Evolutionary conservation across 2,329 filamentous ascomycete genomes (phyloP), one percentile per base, ranked within the genome.

Genomic region (Colletotrichum higginsianum): DNA sequence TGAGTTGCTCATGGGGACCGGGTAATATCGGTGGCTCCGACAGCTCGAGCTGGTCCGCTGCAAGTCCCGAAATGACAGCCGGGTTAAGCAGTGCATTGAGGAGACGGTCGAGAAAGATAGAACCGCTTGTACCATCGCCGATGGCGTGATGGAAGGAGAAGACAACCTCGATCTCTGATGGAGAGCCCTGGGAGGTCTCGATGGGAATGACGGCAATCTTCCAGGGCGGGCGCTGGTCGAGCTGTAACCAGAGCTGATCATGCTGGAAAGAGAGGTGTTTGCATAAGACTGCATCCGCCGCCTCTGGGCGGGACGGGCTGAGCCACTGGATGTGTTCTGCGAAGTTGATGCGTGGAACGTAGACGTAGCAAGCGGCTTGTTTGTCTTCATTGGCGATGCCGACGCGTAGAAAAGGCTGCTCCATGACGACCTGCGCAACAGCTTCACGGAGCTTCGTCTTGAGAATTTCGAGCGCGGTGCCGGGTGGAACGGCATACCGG

Each of bases 61-160:
- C 23, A 42, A 71, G 44, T 16, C 42, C 42, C 13, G 21, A 30
- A 21, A 67, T n/a, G 11, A 23, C 16, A 7, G 21, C 16, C 13
- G 70, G 50, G 15, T 35, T 63, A 67, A 82, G 83, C 2, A 90
- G 79, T 4, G 86, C 82, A 3, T 78, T 74, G 4, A 86, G 80
- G 0, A 90, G 78, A 2, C 81, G 79, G 40, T 81, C 77, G 72
- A 90, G 88, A 73, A 91, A 89, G 2, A 82, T 75, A 38, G 79
- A 78, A 0, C 84, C 85, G 73, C 85, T 84, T 15, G 83, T 79
- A 1, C 89, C 89, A 73, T 90, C 89, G 30, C 83, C 82, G 21
- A 90, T 79, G 0, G 83, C 81, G 74, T 90, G 88, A 72, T 90
- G 88, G 44, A 81, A 87, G 6, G 82, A 80, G 73, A 89, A 87